These are phyloP conservation scores for Candida oleophila DNA, from an alignment of 805 yeast species.

Conservation along the genomic window DNA sequence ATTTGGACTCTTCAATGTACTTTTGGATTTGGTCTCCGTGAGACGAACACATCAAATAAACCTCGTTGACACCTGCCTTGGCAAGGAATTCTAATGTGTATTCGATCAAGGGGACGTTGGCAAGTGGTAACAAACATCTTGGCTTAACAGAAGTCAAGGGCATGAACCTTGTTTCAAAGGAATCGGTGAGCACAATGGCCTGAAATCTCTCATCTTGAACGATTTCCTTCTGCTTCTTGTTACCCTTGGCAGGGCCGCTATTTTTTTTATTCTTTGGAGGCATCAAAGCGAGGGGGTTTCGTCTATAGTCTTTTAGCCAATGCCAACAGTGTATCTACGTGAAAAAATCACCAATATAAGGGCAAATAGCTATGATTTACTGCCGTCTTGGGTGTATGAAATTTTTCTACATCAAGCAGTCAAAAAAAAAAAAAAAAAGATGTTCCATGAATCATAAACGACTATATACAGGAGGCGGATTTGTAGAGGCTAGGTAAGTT, in stretches of 20 bases:
- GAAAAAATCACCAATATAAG: background rate
- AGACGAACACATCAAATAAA: slow-evolving; percentile 82
- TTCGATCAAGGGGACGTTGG: slow-evolving; percentile 90
- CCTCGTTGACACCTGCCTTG: slow-evolving; percentile 85
- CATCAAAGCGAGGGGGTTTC: slow-evolving; percentile 21
- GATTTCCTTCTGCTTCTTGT: slow-evolving; percentile 54
- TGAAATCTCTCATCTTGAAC: slow-evolving; percentile 76
- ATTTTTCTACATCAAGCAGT: background rate
- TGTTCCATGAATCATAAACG: background rate
- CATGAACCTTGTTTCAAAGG: slow-evolving; percentile 88
- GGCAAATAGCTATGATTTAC: no score
- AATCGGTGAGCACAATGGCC: slow-evolving; percentile 93
- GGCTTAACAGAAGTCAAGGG: slow-evolving; percentile 87
- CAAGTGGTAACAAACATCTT: slow-evolving; percentile 87
- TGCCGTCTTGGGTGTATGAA: no score
- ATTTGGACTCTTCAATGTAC: slow-evolving; percentile 73
- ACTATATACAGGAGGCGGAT: background rate
- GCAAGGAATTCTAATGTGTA: slow-evolving; percentile 94
- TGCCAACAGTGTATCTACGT: background rate
- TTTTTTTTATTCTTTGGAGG: slow-evolving; percentile 36
- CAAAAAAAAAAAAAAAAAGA: background rate
- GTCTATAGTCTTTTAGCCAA: background rate
- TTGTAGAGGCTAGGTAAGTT: no score
- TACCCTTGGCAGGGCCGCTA: background rate
- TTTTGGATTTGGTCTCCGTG: slow-evolving; percentile 87